Evolutionary conservation across 169 alveolate species (phyloP).

Genomic region (Eimeria acervulina): DNA sequence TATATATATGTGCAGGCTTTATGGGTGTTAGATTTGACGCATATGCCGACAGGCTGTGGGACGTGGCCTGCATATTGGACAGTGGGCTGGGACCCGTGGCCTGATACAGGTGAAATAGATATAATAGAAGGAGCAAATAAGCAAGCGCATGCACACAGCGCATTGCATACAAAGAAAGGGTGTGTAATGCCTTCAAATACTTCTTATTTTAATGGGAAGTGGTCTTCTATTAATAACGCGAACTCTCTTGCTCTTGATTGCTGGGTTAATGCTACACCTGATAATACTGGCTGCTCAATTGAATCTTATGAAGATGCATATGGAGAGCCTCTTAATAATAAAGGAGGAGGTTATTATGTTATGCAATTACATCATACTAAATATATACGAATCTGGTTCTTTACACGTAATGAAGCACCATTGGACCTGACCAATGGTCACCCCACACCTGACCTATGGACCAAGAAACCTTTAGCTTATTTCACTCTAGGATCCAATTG

Average conservation of each 20-base stretch:
- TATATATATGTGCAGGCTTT: slow-evolving; percentile 15
- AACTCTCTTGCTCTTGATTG: slow-evolving; percentile 55
- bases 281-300: slow-evolving; percentile 67
- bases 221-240: slow-evolving; percentile 18
- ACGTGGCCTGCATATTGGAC: slow-evolving; percentile 80
- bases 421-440: slow-evolving; percentile 58
- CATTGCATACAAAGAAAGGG: slow-evolving; percentile 57
- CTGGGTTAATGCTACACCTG: slow-evolving; percentile 54
- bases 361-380: slow-evolving; percentile 61
- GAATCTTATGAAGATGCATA: slow-evolving; percentile 66
- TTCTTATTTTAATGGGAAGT: slow-evolving; percentile 23
- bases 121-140: slow-evolving; percentile 67
- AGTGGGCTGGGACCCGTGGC: slow-evolving; percentile 79
- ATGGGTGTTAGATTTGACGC: slow-evolving; percentile 76
- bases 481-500: slow-evolving; percentile 55
- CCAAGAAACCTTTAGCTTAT: slow-evolving; percentile 48
- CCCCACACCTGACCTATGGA: slow-evolving; percentile 62
- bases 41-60: slow-evolving; percentile 75
- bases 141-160: slow-evolving; percentile 2
- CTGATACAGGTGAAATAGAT: slow-evolving; percentile 76
- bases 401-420: slow-evolving; percentile 55
- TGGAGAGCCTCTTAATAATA: slow-evolving; percentile 52
- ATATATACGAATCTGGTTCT: slow-evolving; percentile 66
- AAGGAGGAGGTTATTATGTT: slow-evolving; percentile 73
- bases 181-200: slow-evolving; percentile 47